Evolutionary conservation across 2,329 filamentous ascomycete genomes (phyloP).

Genomic region (Aureobasidium lini): DNA sequence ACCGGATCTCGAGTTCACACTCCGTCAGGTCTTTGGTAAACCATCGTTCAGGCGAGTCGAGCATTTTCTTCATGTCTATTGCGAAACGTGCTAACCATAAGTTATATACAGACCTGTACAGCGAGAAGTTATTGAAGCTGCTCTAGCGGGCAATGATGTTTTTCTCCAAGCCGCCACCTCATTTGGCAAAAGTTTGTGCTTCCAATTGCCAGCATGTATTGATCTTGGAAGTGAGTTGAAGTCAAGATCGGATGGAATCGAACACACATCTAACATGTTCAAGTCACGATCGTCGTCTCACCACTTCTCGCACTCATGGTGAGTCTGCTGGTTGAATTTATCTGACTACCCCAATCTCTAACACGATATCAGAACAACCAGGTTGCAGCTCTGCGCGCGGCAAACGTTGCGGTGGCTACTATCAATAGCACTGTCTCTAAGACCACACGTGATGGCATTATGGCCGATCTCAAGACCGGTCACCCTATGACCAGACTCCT

Average conservation of each 20-base stretch:
- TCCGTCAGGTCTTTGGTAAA: constrained; percentile 30
- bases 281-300: constrained; percentile 84
- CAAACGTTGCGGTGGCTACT: constrained; percentile 72
- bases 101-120: constrained; percentile 59
- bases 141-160: constrained; percentile 77
- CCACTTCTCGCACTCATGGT: constrained; percentile 86
- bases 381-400: constrained; percentile 67
- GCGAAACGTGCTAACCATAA: background rate
- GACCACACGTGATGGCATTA: constrained; percentile 58
- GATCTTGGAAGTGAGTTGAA: constrained; percentile 68
- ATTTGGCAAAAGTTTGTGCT: constrained; percentile 50
- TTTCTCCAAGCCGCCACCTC: constrained; percentile 87
- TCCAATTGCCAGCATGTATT: constrained; percentile 44
- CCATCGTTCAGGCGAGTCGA: constrained; percentile 25
- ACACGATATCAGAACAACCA: constrained; percentile 59
- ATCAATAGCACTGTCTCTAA: constrained; percentile 76
- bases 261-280: background rate
- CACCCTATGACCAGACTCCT: constrained; percentile 77
- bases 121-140: constrained; percentile 77
- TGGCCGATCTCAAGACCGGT: constrained; percentile 76
- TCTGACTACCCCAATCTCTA: background rate
- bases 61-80: background rate
- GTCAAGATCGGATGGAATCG: background rate
- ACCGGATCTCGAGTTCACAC: constrained; percentile 30
- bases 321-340: constrained; percentile 18